A percentile compares a stretch with the other conserved stretches of the same genome.
These are phyloP conservation scores for Pleurotus tuber-regium DNA, from an alignment of 768 basidiomycete species.

Conservation along the genomic window DNA sequence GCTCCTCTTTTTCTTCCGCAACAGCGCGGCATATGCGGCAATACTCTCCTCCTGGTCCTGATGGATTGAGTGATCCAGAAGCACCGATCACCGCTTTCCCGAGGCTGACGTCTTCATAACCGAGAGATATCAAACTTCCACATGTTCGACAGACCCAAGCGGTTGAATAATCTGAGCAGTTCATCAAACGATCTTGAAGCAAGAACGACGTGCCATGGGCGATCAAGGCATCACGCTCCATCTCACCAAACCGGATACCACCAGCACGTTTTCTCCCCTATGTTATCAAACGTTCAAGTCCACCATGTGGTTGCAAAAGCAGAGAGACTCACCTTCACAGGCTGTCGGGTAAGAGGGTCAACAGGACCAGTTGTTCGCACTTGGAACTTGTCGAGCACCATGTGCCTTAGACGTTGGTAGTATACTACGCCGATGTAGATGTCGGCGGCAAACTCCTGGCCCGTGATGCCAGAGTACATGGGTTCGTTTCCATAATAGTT, in stretches of 20 bases:
- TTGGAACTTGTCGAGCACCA: constrained; percentile 99
- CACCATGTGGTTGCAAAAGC: neutral
- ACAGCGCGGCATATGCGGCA: constrained; percentile 88
- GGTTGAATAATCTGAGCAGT: constrained; percentile 99
- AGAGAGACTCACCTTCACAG: constrained; percentile 74
- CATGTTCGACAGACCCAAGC: constrained; percentile 98
- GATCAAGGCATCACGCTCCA: constrained; percentile 98
- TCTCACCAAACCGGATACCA: constrained; percentile 99
- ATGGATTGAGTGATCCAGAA: constrained; percentile 49
- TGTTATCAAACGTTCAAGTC: neutral
- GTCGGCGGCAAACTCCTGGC: constrained; percentile 97
- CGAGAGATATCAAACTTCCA: constrained; percentile 92
- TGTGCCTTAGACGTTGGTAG: constrained; percentile 97
- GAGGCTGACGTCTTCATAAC: constrained; percentile 85
- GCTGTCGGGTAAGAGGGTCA: constrained; percentile 93
- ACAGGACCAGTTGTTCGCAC: constrained; percentile 98
- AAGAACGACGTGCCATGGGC: constrained; percentile 99
- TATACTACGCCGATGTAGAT: constrained; percentile 99
- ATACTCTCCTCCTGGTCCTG: constrained; percentile 87
- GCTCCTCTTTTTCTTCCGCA: constrained; percentile 61
- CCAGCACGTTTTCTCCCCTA: constrained; percentile 97
- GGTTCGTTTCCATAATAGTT: constrained; percentile 99
- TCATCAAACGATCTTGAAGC: constrained; percentile 98
- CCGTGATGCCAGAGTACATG: constrained; percentile 99
- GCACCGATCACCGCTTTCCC: constrained; percentile 58